Evolutionary conservation across 192 early-diverging fungal species (phyloP).

Genomic region (Linnemannia hyalina): DNA sequence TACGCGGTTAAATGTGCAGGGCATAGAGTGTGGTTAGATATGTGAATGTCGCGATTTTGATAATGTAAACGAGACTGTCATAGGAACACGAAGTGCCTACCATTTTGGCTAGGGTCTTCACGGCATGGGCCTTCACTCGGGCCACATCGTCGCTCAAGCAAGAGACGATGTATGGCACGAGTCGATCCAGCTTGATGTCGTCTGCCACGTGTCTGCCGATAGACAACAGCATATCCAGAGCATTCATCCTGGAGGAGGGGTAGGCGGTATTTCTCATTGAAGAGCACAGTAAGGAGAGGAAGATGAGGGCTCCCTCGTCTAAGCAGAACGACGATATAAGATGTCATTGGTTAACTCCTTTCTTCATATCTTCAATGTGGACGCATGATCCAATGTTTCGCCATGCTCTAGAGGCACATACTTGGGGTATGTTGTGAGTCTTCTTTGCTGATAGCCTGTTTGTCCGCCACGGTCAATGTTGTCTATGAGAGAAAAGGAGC

Average conservation of each 20-base stretch:
- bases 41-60: not conserved
- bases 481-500: not conserved
- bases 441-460: slow-evolving; percentile 1
- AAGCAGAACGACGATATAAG: not conserved
- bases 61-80: too few species aligned
- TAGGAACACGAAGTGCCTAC: slow-evolving; percentile 53
- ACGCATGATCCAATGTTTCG: not conserved
- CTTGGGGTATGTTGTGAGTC: slow-evolving; percentile 40
- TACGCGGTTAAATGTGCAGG: slow-evolving; percentile 17
- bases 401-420: slow-evolving; percentile 1
- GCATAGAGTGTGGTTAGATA: not conserved
- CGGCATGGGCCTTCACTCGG: slow-evolving; percentile 71
- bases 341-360: not conserved
- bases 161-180: slow-evolving; percentile 83
- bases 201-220: slow-evolving; percentile 76
- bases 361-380: not conserved
- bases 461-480: slow-evolving; percentile 21
- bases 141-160: slow-evolving; percentile 74
- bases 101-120: slow-evolving; percentile 78
- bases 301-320: slow-evolving; percentile 79
- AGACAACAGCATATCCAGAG: slow-evolving; percentile 80
- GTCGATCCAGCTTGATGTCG: slow-evolving; percentile 78
- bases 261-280: slow-evolving; percentile 77
- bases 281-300: slow-evolving; percentile 76
- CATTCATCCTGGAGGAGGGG: slow-evolving; percentile 78